These are phyloP conservation scores for Prinsepia uniflora DNA, from an alignment of 306 rosid genomes.

Conservation along the genomic window DNA sequence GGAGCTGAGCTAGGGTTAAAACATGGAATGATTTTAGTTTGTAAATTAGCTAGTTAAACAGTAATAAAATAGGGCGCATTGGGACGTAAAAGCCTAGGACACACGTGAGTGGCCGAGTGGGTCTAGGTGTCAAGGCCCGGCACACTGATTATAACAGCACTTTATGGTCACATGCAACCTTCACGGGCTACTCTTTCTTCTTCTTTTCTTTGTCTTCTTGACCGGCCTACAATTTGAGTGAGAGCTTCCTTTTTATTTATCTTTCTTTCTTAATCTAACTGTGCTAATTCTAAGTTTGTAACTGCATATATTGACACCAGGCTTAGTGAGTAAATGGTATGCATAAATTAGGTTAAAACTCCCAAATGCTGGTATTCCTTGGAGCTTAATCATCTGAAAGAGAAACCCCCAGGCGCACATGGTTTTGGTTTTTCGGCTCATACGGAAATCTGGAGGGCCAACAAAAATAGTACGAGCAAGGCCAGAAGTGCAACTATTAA, in stretches of 20 bases:
- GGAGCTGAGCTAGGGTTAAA: too few species aligned
- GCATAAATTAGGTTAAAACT: too few species aligned
- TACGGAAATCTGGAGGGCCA: neutral
- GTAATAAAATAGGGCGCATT: neutral
- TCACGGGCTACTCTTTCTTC: constrained; percentile 66
- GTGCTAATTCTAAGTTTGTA: too few species aligned
- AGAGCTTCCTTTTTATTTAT: constrained; percentile 5
- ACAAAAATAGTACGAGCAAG: neutral
- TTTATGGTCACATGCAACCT: constrained; percentile 88
- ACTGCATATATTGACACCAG: too few species aligned
- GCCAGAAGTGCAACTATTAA: neutral
- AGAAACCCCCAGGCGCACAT: constrained; percentile 4
- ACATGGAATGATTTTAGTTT: neutral
- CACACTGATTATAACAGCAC: constrained; percentile 87
- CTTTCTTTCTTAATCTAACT: neutral
- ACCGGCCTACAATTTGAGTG: constrained; percentile 17
- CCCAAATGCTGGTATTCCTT: neutral
- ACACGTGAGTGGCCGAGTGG: constrained; percentile 99
- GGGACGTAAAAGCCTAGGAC: constrained; percentile 48
- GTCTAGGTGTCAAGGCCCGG: constrained; percentile 69
- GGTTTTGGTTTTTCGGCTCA: constrained; percentile 2
- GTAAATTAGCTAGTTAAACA: neutral
- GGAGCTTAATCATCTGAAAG: neutral
- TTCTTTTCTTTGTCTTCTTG: constrained; percentile 55
- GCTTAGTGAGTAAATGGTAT: too few species aligned